These are phyloP conservation scores for Calonectria pauciramosa DNA, from an alignment of 2,329 filamentous ascomycete genomes.

Conservation along the genomic window DNA sequence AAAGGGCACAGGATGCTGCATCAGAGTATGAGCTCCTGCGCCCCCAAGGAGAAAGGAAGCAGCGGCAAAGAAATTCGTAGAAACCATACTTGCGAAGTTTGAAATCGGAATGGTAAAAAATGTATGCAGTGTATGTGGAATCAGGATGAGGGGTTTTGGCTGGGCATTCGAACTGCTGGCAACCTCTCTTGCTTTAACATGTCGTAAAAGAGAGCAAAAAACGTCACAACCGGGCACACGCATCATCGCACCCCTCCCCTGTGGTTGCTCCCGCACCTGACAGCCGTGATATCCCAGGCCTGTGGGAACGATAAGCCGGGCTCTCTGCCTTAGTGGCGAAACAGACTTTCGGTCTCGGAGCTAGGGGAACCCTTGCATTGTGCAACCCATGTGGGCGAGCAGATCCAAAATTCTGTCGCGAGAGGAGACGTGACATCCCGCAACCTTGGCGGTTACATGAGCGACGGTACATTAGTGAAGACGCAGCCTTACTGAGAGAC, in stretches of 20 bases:
- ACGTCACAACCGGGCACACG: not conserved
- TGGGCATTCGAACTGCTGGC: not conserved
- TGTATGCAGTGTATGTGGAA: not conserved
- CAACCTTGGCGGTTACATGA: not conserved
- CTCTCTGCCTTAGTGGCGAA: not conserved
- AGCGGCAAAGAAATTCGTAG: not conserved
- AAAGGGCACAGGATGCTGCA: constrained; percentile 14
- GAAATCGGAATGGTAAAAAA: not conserved
- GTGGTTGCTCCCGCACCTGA: not conserved
- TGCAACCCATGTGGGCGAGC: not conserved
- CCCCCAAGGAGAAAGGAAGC: not conserved
- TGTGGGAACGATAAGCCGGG: not conserved
- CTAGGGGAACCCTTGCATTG: not conserved
- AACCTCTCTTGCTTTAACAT: not conserved
- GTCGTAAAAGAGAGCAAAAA: not conserved
- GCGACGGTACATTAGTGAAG: not conserved
- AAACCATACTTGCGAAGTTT: not conserved
- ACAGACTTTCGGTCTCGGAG: not conserved
- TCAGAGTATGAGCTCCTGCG: not conserved
- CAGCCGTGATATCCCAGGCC: not conserved
- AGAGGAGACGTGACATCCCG: not conserved
- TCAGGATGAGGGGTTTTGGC: not conserved
- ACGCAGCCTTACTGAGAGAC: not conserved
- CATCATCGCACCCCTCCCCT: not conserved
- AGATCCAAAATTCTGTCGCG: not conserved